A percentile compares a stretch with the other conserved stretches of the same genome.
phyloP scores from a whole-genome alignment of 2,329 filamentous ascomycete genomes.

The Fusarium miscanthi region DNA sequence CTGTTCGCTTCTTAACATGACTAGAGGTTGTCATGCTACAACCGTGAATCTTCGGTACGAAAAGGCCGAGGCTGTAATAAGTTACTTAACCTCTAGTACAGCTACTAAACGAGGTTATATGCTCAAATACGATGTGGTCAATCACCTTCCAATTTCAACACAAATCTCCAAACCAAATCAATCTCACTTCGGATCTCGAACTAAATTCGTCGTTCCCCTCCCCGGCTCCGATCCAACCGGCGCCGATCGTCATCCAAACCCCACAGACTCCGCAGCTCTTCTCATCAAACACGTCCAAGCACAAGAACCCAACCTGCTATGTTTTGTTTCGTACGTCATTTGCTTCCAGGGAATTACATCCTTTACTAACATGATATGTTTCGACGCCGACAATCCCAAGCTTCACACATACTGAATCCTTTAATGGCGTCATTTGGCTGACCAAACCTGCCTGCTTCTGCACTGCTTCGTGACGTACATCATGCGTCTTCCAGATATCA shows the following conservation, averaged over 20 bases:
- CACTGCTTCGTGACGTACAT: conserved; percentile 26
- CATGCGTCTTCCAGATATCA: conserved; percentile 9
- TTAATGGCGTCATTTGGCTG: conserved; percentile 3
- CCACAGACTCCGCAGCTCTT: conserved; percentile 26
- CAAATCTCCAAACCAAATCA: neutral
- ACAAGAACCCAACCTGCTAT: conserved; percentile 1
- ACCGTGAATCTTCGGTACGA: conserved; percentile 7
- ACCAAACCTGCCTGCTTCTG: neutral
- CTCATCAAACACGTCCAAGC: neutral
- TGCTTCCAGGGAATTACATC: neutral
- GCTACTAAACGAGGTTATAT: neutral
- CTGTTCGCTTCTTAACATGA: conserved; percentile 1
- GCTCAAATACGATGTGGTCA: neutral
- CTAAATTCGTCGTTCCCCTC: conserved; percentile 22
- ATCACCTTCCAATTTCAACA: conserved; percentile 4
- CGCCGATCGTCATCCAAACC: conserved; percentile 34
- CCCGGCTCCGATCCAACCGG: conserved; percentile 34
- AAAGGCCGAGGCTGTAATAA: neutral
- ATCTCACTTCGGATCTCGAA: conserved; percentile 16
- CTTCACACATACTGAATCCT: neutral
- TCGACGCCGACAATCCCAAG: neutral
- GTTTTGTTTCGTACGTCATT: conserved; percentile 35
- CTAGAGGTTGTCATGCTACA: neutral
- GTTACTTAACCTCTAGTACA: neutral
- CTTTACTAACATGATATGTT: neutral